Evolutionary conservation across 2,329 filamentous ascomycete species (phyloP).

Genomic region (Fusarium decemcellulare): DNA sequence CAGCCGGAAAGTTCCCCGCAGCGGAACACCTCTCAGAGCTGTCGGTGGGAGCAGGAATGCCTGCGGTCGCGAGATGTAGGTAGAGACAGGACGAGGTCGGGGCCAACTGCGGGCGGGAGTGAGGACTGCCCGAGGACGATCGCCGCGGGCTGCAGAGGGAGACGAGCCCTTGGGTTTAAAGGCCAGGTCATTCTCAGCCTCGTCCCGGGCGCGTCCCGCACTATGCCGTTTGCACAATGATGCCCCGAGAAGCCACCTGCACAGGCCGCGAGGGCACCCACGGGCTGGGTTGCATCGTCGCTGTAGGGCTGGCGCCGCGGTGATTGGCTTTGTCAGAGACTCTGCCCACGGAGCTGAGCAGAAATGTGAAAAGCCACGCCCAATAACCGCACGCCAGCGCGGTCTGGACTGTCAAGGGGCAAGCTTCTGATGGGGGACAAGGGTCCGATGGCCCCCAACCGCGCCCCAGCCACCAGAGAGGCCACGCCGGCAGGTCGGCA

Average conservation of each 20-base stretch:
- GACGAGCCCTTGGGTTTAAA: conserved; percentile 2
- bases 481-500: background rate
- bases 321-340: conserved; percentile 29
- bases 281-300: conserved; percentile 13
- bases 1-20: conserved; percentile 39
- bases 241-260: conserved; percentile 8
- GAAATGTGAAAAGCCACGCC: conserved; percentile 26
- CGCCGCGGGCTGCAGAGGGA: background rate
- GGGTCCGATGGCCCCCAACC: background rate
- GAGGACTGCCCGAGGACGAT: background rate
- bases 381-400: conserved; percentile 33
- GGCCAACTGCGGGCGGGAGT: conserved; percentile 1
- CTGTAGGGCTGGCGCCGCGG: conserved; percentile 35
- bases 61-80: background rate
- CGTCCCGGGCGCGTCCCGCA: conserved; percentile 11
- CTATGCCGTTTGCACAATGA: conserved; percentile 6
- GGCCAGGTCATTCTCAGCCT: conserved; percentile 28
- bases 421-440: conserved; percentile 1
- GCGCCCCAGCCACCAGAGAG: conserved; percentile 4
- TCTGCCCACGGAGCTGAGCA: conserved; percentile 28
- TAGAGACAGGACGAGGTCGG: background rate
- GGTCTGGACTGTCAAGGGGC: conserved; percentile 32
- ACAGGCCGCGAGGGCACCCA: background rate
- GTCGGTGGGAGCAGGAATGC: background rate
- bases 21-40: conserved; percentile 1